Base-by-base conservation (phyloP, 1,284 basidiomycete species). In the Pisolithus thermaeus region DNA sequence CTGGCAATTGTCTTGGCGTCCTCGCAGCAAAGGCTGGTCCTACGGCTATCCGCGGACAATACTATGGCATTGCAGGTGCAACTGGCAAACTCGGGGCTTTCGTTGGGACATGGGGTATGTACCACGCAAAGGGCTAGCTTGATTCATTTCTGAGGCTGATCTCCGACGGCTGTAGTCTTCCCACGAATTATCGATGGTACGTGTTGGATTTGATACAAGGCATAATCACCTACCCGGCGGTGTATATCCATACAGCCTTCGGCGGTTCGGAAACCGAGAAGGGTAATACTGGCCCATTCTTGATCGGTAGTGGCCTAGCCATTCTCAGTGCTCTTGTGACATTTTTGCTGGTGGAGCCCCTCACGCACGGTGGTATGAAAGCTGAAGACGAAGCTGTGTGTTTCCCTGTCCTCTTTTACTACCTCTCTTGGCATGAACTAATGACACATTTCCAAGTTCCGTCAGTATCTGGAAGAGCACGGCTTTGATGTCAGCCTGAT, bases 11-110 rank as follows among this genome's bases (percentile, higher is more conserved):
- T 57, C 71, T 91, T 36, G 88, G 87, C 56, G 75, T 94, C 35
- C 75, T 95, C 54, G 91, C 92, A 7, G 76, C 83, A 52, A 95
- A 95, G 72, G 80, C 77, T 3, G 84, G 87, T 51, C 90, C 92
- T 2, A 93, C 91, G 0, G 90, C 90, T 20, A 78, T 92, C 45
- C 85, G 92, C 58, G 92, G 91, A 2, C 87, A 93, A 55, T 87
- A 87, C 67, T 96, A 93, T 63, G 90, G 89, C 28, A 61, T 83
- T 44, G 91, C 90, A 3, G 94, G 94, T 43, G 94, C 92, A 3
- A 66, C 91, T 37, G 95, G 94, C 18, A 97, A 97, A 70, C 63
- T 92, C 43, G 90, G 90, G 28, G 92, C 92, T 4, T 93, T 94
- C 67, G 80, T 85, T 51, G 88, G 91, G 36, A 88, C 84, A 44